Evolutionary conservation across 176 grass and related monocot genomes (phyloP), one percentile per base, ranked within the genome.

Genomic region (Thinopyrum elongatum): DNA sequence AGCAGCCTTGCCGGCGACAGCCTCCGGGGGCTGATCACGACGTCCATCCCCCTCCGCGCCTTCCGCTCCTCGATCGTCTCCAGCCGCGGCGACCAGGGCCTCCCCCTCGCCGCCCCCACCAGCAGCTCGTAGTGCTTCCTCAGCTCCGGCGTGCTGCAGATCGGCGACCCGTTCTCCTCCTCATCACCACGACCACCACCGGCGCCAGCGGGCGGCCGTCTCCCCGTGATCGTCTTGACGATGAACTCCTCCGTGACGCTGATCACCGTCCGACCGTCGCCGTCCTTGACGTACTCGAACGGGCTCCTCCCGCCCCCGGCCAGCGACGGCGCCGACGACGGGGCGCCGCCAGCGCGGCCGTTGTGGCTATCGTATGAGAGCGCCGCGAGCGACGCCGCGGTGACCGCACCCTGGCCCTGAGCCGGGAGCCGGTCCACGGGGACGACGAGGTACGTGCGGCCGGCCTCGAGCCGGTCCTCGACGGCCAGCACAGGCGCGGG

Each of bases 91-190:
- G 95, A 95, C 95, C 95, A 98, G 7, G 91, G 51, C 34, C 91
- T 76, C 1, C 87, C 89, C 78, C 77, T 91, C 36, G 82, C 2
- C 5, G 89, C 30, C 28, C 95, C 91, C 17, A 98, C 93, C 36
- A 98, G 86, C 85, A 87, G 93, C 8, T 90, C 93, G 80, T 95
- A 95, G 42, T 95, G 93, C 89, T 95, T 98, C 93, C 85, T 88
- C 70, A 98, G 66, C 85, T 98, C 95, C 21, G 95, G 92, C 82
- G 95, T 95, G 82, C 93, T 98, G 60, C 95, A 98, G 6, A 98
- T 75, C 72, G 10, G 77, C 73, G 35, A 60, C 7, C 39, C 85
- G 44, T 6, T 80, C 6, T 22, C 59, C 51, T 41, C 75, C 3
- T 75, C 72, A 8, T 70, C 16, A 25, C 65, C 47, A 6, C 10